These are phyloP conservation scores for Vitis hybrid DNA, from an alignment of 177 flowering plant species.

Conservation along the genomic window DNA sequence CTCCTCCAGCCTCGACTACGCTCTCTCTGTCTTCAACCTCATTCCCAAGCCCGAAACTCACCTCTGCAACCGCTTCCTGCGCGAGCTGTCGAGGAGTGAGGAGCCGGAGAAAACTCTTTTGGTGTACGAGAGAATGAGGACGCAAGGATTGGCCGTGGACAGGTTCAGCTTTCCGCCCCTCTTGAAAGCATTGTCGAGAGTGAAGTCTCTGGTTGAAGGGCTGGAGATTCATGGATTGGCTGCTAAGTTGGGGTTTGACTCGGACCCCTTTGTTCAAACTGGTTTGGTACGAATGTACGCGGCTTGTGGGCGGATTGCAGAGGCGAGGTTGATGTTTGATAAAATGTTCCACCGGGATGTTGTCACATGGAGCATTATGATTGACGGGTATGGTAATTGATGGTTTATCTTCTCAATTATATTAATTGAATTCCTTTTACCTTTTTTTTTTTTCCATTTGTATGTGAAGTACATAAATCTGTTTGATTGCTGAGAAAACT, in stretches of 20 bases:
- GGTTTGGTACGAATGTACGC: constrained; percentile 58
- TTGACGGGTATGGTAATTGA: constrained; percentile 53
- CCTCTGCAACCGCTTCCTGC: constrained; percentile 38
- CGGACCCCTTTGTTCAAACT: constrained; percentile 66
- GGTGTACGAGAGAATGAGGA: constrained; percentile 44
- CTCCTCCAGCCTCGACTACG: constrained; percentile 40
- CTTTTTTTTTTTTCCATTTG: neutral
- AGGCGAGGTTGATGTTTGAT: constrained; percentile 69
- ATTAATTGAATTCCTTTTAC: too few relatives aligned
- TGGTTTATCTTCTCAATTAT: too few relatives aligned
- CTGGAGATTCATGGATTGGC: constrained; percentile 70
- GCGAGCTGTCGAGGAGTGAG: constrained; percentile 40
- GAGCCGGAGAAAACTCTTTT: constrained; percentile 44
- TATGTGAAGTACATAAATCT: too few relatives aligned
- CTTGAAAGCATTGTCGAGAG: constrained; percentile 52
- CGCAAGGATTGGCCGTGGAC: constrained; percentile 40
- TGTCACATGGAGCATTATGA: constrained; percentile 72
- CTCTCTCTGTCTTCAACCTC: constrained; percentile 48
- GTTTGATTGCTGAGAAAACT: too few relatives aligned
- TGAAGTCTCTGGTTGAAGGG: constrained; percentile 42
- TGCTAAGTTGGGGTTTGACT: constrained; percentile 51
- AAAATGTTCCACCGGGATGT: constrained; percentile 65
- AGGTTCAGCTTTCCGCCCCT: constrained; percentile 67
- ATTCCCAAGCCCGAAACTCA: constrained; percentile 25
- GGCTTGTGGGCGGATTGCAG: constrained; percentile 46